Conservation (phyloP, 176 grass and related monocot species). For the Stipa capillata region DNA sequence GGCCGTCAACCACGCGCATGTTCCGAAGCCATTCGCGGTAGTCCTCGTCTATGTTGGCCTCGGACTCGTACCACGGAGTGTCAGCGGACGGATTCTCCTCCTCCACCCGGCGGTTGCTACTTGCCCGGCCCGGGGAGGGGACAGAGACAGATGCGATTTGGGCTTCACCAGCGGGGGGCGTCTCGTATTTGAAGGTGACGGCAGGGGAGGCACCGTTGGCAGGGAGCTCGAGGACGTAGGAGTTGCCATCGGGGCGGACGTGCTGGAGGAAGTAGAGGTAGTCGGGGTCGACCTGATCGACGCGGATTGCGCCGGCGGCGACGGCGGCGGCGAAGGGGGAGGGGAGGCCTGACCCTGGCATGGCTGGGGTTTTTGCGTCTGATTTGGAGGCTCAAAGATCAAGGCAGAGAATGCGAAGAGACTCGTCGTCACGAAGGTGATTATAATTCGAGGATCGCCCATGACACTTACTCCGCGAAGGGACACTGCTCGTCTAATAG, state of each 20-base stretch:
- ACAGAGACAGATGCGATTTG: background rate
- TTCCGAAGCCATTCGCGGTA: conserved; percentile 37
- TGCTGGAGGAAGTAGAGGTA: conserved; percentile 43
- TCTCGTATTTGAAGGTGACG: conserved; percentile 22
- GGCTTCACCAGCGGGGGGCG: background rate
- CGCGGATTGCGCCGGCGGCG: background rate
- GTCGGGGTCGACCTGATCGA: conserved; percentile 34
- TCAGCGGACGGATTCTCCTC: background rate
- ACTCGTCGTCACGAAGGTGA: background rate
- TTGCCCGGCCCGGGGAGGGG: background rate
- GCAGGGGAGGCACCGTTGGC: background rate
- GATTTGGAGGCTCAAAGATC: background rate
- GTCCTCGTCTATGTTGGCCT: conserved; percentile 17
- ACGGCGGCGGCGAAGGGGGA: background rate
- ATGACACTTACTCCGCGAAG: too few relatives aligned
- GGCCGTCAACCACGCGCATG: conserved; percentile 1
- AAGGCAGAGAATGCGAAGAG: background rate
- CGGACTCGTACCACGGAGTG: background rate
- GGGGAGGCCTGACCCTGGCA: background rate
- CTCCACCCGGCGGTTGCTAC: background rate
- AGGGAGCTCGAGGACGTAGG: conserved; percentile 32
- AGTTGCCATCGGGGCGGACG: conserved; percentile 27
- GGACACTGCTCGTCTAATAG: too few relatives aligned
- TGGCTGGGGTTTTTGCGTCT: background rate
- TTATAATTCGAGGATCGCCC: background rate